Evolutionary conservation across 2,329 filamentous ascomycete species (phyloP), one percentile per base, ranked within the genome.

Genomic region (Triangularia setosa): DNA sequence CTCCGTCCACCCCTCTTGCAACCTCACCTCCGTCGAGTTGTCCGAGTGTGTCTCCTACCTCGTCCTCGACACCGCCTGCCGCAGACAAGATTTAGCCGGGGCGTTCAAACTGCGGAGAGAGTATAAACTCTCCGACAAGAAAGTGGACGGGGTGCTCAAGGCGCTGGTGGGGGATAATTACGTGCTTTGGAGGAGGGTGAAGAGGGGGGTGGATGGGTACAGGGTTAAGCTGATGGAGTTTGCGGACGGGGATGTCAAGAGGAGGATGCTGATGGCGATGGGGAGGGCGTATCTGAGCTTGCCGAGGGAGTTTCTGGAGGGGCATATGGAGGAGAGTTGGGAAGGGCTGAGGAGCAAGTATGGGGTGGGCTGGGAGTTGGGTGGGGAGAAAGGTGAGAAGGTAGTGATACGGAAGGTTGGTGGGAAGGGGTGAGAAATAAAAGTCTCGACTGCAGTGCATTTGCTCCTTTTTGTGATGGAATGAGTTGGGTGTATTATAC

Each of bases 1-100:
- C 54, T 78, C 79, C 7, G 87, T 98, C 66, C 90, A 96, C 71
- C 80, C 83, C 0, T 76, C 81, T 1, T 85, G 88, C 58, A 88
- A 88, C 3, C 84, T 98, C 21, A 87, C 90, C 0, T 79, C 82
- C 2, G 81, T 89, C 5, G 93, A 97, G 73, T 78, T 92, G 3
- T 85, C 88, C 58, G 95, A 98, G 72, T 90, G 96, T 60, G 86
- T 88, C 2, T 85, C 87, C 30, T 96, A 97, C 72, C 83, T 92
- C 25, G 87, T 97, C 58, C 84, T 99, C 25, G 95, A 99, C 77
- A 85, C 93, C 48, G 93, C 93, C 5, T 98, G 95, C 74, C 88
- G 95, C 24, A 87, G 93, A 69, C 83, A 85, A 12, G 87, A 96
- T 69, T 79, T 96, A 25, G 82, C 84, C 1, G 87, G 89, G 62